phyloP scores from a whole-genome alignment of 768 basidiomycete species.

The Lactarius quietus region DNA sequence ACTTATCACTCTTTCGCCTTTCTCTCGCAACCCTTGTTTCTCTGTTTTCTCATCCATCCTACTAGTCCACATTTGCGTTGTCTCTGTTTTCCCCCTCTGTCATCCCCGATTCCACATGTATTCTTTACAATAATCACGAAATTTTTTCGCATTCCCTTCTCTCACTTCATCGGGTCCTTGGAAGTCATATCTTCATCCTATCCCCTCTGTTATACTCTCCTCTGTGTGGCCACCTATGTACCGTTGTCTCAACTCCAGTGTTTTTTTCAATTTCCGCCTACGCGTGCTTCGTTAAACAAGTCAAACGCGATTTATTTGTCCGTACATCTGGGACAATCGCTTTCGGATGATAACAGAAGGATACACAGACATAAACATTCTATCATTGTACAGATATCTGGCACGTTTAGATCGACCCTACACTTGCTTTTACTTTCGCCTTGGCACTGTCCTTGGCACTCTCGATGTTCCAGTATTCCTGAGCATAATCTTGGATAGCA shows the following conservation, averaged over 20 bases:
- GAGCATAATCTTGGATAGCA: slow-evolving; percentile 89
- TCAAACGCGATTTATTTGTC: slow-evolving; percentile 1
- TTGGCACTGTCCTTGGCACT: slow-evolving; percentile 32
- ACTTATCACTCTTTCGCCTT: neutral
- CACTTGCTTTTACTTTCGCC: slow-evolving; percentile 15
- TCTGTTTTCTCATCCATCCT: neutral
- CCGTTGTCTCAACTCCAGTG: neutral
- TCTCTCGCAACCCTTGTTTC: neutral
- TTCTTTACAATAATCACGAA: neutral
- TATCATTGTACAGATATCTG: slow-evolving; percentile 12
- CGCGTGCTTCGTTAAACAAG: neutral
- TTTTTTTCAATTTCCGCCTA: neutral
- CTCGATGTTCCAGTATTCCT: slow-evolving; percentile 81
- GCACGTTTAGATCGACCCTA: neutral
- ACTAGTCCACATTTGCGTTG: neutral
- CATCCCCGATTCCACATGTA: neutral
- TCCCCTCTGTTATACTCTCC: too few relatives aligned
- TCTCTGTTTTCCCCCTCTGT: neutral
- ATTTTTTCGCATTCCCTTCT: neutral
- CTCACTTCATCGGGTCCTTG: neutral
- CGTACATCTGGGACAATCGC: neutral
- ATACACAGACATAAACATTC: slow-evolving; percentile 7
- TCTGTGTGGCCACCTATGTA: neutral
- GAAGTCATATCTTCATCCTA: neutral
- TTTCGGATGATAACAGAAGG: neutral